Percentiles rank a stretch among this genome's conserved stretches.
These are phyloP conservation scores for Phaeosphaeria sp. DNA, from an alignment of 2,329 filamentous ascomycete species.

Conservation along the genomic window DNA sequence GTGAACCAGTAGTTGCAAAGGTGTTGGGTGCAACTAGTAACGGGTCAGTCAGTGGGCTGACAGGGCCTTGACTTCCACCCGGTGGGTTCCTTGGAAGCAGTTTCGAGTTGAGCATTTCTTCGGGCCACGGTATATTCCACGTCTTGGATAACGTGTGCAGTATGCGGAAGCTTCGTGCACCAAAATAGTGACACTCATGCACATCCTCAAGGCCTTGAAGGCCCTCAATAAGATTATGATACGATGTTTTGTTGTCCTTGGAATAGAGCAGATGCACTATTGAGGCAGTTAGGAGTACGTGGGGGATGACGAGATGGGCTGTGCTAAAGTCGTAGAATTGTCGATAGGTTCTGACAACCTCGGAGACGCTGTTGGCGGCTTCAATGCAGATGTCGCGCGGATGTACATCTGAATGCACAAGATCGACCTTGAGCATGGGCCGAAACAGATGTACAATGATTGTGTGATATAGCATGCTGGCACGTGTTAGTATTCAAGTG, in stretches of 20 bases:
- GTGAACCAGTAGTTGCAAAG: slow-evolving; percentile 12
- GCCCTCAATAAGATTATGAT: slow-evolving; percentile 49
- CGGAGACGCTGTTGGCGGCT: slow-evolving; percentile 53
- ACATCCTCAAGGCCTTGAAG: slow-evolving; percentile 52
- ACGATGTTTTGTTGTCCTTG: slow-evolving; percentile 43
- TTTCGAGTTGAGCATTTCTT: slow-evolving; percentile 38
- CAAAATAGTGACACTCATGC: slow-evolving; percentile 53
- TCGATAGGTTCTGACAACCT: slow-evolving; percentile 51
- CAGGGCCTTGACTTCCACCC: slow-evolving; percentile 13
- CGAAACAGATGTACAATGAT: slow-evolving; percentile 76
- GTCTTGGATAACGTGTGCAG: slow-evolving; percentile 50
- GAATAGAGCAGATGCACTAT: slow-evolving; percentile 56
- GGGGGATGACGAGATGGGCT: slow-evolving; percentile 48
- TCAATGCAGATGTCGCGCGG: slow-evolving; percentile 71
- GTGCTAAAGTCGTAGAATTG: slow-evolving; percentile 53
- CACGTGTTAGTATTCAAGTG: slow-evolving; percentile 13
- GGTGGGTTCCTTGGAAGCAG: slow-evolving; percentile 27
- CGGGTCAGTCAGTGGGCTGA: slow-evolving; percentile 29
- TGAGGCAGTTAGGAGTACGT: slow-evolving; percentile 50
- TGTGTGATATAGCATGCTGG: slow-evolving; percentile 71
- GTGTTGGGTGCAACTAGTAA: slow-evolving; percentile 23
- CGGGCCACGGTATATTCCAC: slow-evolving; percentile 53
- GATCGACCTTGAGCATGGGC: slow-evolving; percentile 70
- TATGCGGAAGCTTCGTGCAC: slow-evolving; percentile 51
- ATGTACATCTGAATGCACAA: slow-evolving; percentile 63